Evolutionary conservation across 2,329 filamentous ascomycete species (phyloP).

Genomic region (Penicillium sp.): DNA sequence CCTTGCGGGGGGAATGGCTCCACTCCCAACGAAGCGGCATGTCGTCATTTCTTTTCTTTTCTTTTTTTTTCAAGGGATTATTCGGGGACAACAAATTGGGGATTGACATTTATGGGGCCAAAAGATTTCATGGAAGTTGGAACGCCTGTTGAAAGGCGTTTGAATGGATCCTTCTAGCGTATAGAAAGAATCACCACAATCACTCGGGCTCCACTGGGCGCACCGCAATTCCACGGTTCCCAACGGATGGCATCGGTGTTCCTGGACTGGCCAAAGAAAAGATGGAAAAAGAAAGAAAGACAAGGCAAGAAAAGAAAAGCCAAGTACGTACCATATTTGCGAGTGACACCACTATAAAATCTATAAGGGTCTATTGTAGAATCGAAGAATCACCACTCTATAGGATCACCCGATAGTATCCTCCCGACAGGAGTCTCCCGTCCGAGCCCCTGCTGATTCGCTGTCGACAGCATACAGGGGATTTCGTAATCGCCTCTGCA

Average conservation of each 20-base stretch:
- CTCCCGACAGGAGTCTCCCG: constrained; percentile 8
- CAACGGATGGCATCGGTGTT: constrained; percentile 15
- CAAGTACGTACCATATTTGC: background rate
- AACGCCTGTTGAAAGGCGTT: background rate
- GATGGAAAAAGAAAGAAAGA: background rate
- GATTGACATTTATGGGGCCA: background rate
- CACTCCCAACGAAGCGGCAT: constrained; percentile 3
- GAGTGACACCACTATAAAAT: background rate
- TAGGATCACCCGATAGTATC: background rate
- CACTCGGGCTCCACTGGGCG: constrained; percentile 11
- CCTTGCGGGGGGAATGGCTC: constrained; percentile 1
- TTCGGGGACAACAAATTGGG: background rate
- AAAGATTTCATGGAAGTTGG: background rate
- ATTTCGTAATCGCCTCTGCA: background rate
- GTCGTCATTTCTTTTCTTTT: constrained; percentile 5
- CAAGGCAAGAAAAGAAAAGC: background rate
- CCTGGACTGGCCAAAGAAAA: background rate
- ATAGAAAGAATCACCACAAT: background rate
- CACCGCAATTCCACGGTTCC: constrained; percentile 11
- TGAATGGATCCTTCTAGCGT: background rate
- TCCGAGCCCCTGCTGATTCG: constrained; percentile 7
- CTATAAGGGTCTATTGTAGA: background rate
- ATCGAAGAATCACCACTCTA: background rate
- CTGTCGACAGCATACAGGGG: constrained; percentile 1
- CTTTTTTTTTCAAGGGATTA: background rate